Evolutionary conservation across 2,329 filamentous ascomycete species (phyloP).

Genomic region (Neurospora crassa): DNA sequence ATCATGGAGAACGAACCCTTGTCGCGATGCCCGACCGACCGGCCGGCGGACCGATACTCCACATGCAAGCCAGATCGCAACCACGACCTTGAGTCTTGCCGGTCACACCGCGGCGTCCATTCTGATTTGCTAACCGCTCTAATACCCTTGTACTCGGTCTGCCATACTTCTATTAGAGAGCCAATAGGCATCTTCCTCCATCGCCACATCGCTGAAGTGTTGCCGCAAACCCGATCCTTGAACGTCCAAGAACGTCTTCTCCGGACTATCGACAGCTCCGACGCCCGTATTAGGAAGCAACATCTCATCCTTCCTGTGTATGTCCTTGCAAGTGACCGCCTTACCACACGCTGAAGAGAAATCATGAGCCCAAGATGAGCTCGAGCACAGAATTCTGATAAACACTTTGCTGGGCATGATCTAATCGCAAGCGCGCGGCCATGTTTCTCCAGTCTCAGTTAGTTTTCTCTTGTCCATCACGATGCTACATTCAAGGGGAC

Average conservation of each 20-base stretch:
- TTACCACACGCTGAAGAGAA: neutral
- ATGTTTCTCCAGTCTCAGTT: neutral
- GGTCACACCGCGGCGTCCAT: neutral
- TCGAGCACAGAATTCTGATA: slow-evolving; percentile 5
- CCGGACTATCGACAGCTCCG: slow-evolving; percentile 9
- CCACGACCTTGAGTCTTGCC: slow-evolving; percentile 9
- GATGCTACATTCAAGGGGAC: neutral
- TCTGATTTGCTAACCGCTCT: slow-evolving; percentile 14
- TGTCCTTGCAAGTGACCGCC: neutral
- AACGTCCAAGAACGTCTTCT: slow-evolving; percentile 1
- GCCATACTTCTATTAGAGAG: slow-evolving; percentile 2
- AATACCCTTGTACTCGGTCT: slow-evolving; percentile 1
- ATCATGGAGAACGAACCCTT: slow-evolving; percentile 5
- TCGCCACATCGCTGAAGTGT: slow-evolving; percentile 13
- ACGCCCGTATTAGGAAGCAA: neutral
- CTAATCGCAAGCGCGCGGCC: neutral
- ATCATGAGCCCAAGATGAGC: neutral
- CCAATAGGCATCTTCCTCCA: slow-evolving; percentile 8
- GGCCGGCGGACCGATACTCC: slow-evolving; percentile 23
- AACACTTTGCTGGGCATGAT: neutral
- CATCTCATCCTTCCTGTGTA: neutral
- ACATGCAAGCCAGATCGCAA: slow-evolving; percentile 19
- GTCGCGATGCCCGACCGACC: slow-evolving; percentile 15
- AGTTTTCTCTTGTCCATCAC: neutral
- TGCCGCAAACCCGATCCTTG: slow-evolving; percentile 17